phyloP scores from a whole-genome alignment of 2,329 filamentous ascomycete species.

The Hymenoscyphus scutula region DNA sequence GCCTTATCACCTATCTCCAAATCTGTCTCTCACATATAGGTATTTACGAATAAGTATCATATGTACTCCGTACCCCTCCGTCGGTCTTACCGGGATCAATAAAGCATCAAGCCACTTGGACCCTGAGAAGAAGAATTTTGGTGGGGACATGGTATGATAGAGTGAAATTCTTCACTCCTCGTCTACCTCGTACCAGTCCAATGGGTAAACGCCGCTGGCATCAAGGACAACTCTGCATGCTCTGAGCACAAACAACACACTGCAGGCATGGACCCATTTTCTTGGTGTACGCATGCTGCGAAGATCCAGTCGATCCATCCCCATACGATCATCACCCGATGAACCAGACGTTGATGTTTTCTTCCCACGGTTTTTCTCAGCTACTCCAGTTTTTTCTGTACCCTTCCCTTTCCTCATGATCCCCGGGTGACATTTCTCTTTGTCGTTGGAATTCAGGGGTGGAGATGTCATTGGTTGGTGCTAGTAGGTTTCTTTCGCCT shows the following conservation, averaged over 20 bases:
- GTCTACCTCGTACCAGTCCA: no score
- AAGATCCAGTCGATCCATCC: background rate
- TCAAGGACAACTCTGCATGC: background rate
- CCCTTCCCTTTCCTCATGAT: background rate
- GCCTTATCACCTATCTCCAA: no score
- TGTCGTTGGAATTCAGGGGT: background rate
- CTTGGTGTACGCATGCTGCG: no score
- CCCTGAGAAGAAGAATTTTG: background rate
- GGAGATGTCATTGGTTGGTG: background rate
- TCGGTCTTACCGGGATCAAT: no score
- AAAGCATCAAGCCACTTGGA: slow-evolving; percentile 2
- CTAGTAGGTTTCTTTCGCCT: background rate
- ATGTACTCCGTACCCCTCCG: no score
- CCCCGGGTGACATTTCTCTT: background rate
- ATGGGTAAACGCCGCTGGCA: no score
- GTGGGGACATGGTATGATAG: background rate
- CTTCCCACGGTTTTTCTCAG: background rate
- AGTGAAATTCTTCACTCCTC: no score
- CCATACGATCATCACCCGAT: slow-evolving; percentile 14
- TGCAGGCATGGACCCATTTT: no score
- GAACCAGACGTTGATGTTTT: slow-evolving; percentile 5
- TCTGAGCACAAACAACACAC: no score
- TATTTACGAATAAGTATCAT: no score
- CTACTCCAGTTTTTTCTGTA: no score
- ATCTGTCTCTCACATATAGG: no score